Evolutionary conservation across 2,329 filamentous ascomycete genomes (phyloP).

Genomic region (Cladophialophora chaetospira): DNA sequence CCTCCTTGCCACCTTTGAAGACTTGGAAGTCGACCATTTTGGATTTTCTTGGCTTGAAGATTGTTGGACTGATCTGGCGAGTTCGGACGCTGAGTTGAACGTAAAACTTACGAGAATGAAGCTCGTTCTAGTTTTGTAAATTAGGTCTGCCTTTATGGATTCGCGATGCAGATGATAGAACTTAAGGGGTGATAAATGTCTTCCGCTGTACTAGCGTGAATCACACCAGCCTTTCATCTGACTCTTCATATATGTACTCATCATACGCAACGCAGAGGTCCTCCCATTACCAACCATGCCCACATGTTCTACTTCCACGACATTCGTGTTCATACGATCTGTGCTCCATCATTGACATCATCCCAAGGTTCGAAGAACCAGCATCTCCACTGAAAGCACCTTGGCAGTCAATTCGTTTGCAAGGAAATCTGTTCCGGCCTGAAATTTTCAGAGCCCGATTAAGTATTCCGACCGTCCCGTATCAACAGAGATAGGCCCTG

Average conservation of each 20-base stretch:
- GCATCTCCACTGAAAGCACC: not conserved
- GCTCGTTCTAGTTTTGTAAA: not conserved
- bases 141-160: not conserved
- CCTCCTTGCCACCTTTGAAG: constrained; percentile 63
- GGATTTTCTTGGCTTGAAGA: not conserved
- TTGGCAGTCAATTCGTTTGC: not conserved
- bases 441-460: not conserved
- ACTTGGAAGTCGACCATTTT: constrained; percentile 56
- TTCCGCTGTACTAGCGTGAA: too few relatives aligned
- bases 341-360: not conserved
- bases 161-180: not conserved
- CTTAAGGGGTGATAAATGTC: too few relatives aligned
- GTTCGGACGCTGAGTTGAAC: not conserved
- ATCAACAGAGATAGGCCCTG: not conserved
- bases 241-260: too few relatives aligned
- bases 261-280: not conserved
- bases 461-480: not conserved
- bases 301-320: not conserved
- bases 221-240: too few relatives aligned
- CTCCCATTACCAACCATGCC: not conserved
- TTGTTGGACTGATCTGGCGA: not conserved
- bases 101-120: not conserved
- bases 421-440: not conserved
- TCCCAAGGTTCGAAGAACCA: not conserved
- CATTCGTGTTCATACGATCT: not conserved